A percentile compares a stretch with the other conserved stretches of the same genome.
These are phyloP conservation scores for Coniochaeta sp. DNA, from an alignment of 2,329 filamentous ascomycete genomes.

Conservation along the genomic window DNA sequence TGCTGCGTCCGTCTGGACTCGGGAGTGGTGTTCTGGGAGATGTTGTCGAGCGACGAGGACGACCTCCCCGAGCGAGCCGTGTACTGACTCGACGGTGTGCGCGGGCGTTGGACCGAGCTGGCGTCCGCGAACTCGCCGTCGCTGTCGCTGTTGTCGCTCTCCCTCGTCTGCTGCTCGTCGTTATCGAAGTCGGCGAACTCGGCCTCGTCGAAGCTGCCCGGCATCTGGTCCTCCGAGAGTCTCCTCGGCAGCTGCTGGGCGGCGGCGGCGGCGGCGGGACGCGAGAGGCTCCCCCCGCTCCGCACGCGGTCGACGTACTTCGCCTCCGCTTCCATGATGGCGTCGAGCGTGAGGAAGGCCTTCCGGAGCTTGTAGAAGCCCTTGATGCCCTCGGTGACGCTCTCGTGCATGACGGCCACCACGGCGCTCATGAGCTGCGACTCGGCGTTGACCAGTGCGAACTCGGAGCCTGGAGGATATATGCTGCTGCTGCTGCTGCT, in stretches of 20 bases:
- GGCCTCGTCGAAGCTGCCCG: slow-evolving; percentile 27
- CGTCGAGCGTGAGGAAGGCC: slow-evolving; percentile 76
- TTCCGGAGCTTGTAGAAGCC: slow-evolving; percentile 91
- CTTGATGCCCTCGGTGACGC: slow-evolving; percentile 80
- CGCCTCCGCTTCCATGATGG: slow-evolving; percentile 68
- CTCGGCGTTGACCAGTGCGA: slow-evolving; percentile 74
- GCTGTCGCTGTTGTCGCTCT: slow-evolving; percentile 19
- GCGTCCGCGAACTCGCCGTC: slow-evolving; percentile 51
- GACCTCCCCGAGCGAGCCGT: slow-evolving; percentile 3
- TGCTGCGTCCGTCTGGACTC: slow-evolving; percentile 10
- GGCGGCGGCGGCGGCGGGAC: slow-evolving; percentile 1
- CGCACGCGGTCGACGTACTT: slow-evolving; percentile 34
- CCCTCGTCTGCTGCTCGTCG: slow-evolving; percentile 10
- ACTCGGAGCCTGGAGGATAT: slow-evolving; percentile 82
- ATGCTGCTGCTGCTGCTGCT: too few relatives aligned
- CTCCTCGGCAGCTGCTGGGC: too few relatives aligned
- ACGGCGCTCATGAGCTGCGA: slow-evolving; percentile 85
- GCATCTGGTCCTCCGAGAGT: slow-evolving; percentile 26
- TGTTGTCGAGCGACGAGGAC: not conserved
- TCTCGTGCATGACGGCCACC: slow-evolving; percentile 85
- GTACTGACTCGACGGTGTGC: not conserved
- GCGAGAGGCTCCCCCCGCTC: not conserved
- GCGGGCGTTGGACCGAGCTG: not conserved
- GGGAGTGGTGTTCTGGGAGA: slow-evolving; percentile 1
- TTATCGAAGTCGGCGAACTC: slow-evolving; percentile 22